phyloP scores from a whole-genome alignment of 208 protist genomes.

The Trypanosoma melophagium region DNA sequence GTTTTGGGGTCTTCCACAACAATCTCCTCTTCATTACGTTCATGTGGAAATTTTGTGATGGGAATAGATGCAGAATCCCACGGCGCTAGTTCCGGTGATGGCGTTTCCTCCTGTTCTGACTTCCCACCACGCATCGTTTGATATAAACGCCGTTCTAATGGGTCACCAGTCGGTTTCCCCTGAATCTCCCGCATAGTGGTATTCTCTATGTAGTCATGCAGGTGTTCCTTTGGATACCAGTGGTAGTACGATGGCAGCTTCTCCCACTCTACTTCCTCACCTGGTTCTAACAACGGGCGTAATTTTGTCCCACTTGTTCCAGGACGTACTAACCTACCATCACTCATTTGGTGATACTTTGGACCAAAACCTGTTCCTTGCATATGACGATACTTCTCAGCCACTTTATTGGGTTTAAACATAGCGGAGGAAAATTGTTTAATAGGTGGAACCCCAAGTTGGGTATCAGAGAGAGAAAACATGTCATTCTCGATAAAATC shows the following conservation, averaged over 20 bases:
- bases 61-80: constrained; percentile 87
- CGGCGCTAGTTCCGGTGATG: constrained; percentile 58
- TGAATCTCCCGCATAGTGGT: constrained; percentile 80
- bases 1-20: constrained; percentile 87
- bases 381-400: constrained; percentile 85
- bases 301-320: constrained; percentile 85
- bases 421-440: constrained; percentile 74
- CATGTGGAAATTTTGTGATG: constrained; percentile 82
- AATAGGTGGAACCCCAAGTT: constrained; percentile 75
- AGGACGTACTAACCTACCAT: constrained; percentile 80
- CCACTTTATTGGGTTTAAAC: constrained; percentile 77
- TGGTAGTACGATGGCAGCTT: constrained; percentile 88
- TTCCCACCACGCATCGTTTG: constrained; percentile 32
- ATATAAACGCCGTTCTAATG: constrained; percentile 48
- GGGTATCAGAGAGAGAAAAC: constrained; percentile 82
- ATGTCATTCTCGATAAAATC: constrained; percentile 91
- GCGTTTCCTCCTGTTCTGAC: constrained; percentile 48
- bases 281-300: constrained; percentile 81
- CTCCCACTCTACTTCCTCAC: constrained; percentile 83
- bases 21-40: constrained; percentile 85
- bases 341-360: constrained; percentile 78
- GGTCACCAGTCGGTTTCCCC: constrained; percentile 58
- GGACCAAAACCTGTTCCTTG: constrained; percentile 86
- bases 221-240: constrained; percentile 87
- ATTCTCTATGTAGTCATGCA: constrained; percentile 89